These are phyloP conservation scores for Eimeria praecox DNA, from an alignment of 169 alveolate genomes.

Conservation along the genomic window DNA sequence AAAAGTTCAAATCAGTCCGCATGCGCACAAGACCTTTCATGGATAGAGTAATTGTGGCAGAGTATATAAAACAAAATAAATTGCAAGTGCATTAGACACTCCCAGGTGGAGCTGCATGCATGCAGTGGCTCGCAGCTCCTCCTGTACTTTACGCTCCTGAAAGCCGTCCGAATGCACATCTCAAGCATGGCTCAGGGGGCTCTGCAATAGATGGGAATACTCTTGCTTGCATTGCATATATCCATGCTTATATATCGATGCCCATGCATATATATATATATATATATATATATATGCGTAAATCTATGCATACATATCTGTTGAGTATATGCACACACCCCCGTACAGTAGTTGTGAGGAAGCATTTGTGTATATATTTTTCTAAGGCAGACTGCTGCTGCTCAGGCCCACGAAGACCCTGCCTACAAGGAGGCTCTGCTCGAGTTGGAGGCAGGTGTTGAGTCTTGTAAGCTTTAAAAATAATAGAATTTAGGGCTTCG, in stretches of 20 bases:
- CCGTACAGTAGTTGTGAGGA: neutral
- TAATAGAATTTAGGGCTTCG: neutral
- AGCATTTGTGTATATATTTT: neutral
- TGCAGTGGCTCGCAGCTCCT: neutral
- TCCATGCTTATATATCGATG: neutral
- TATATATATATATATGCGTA: neutral
- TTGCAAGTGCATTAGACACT: too few species aligned
- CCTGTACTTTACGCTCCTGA: neutral
- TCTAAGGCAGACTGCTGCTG: neutral
- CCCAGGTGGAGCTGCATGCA: too few species aligned
- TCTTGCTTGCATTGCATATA: neutral
- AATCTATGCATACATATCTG: neutral
- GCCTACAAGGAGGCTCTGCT: constrained; percentile 5
- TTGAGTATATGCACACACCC: neutral
- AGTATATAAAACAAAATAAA: too few species aligned
- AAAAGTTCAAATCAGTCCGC: too few species aligned
- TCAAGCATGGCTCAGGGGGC: neutral
- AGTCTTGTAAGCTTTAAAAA: neutral
- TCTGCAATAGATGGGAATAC: neutral
- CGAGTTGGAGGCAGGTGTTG: constrained; percentile 49
- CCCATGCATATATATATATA: neutral
- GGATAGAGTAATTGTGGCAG: too few species aligned
- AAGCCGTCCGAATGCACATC: neutral
- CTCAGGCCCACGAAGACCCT: constrained; percentile 44
- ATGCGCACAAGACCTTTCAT: too few species aligned